Evolutionary conservation across 2,329 filamentous ascomycete genomes (phyloP), one percentile per base, ranked within the genome.

Genomic region (Claviceps sp.): DNA sequence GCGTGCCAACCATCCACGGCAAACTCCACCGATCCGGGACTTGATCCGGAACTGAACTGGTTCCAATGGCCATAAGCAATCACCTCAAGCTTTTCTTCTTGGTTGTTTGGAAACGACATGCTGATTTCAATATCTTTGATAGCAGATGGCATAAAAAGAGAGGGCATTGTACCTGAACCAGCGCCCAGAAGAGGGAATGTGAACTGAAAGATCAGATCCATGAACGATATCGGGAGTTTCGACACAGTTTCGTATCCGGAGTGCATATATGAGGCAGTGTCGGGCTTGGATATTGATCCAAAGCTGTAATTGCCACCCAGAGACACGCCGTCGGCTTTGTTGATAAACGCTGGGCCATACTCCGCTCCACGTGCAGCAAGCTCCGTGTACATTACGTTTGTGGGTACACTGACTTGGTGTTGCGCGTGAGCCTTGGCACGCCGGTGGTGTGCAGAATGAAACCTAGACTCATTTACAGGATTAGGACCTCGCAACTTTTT

Each of bases 181-280:
- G 65, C 66, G 1, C 68, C 69, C 1, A 71, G 60, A 14, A 69
- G 67, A 3, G 69, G 59, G 26, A 70, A 67, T 0, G 64, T 60
- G 4, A 69, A 60, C 52, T 75, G 72, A 11, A 73, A 61, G 50
- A 73, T 63, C 10, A 67, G 59, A 54, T 79, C 75, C 2, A 77
- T 58, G 49, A 74, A 67, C 0, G 70, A 63, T 0, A 75, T 69
- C 38, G 76, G 73, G 4, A 76, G 59, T 47, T 70, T 65, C 22
- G 71, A 69, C 0, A 64, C 54, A 2, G 68, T 65, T 56, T 79
- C 73, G 47, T 69, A 65, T 2, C 60, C 57, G 53, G 67, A 64
- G 1, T 73, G 74, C 75, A 78, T 77, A 2, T 61, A 56, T 1
- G 61, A 56, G 1, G 61, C 60, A 0, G 74, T 77, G 43, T 77